These are phyloP conservation scores for Anisodus acutangulus DNA, from an alignment of 257 asterid species.

Conservation along the genomic window DNA sequence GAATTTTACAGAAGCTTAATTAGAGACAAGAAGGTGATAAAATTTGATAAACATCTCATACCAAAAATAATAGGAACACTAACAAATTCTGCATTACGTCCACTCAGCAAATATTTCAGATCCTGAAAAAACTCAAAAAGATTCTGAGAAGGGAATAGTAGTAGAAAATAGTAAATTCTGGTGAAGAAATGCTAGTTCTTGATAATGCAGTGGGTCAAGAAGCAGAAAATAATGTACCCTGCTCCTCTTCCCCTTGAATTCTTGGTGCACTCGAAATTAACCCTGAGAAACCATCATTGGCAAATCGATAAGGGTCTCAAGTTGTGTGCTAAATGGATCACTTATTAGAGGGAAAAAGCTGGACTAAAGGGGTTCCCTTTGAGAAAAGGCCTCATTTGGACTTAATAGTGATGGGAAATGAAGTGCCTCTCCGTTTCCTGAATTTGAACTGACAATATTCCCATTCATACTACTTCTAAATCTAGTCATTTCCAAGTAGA, in stretches of 20 bases:
- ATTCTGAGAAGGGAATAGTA: not conserved
- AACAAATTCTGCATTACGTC: not conserved
- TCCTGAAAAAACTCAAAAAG: not conserved
- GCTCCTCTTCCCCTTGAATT: constrained; percentile 27
- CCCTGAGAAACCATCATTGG: constrained; percentile 24
- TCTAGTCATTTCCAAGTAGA: constrained; percentile 38
- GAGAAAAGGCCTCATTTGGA: constrained; percentile 67
- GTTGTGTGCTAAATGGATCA: constrained; percentile 38
- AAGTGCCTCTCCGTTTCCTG: not conserved
- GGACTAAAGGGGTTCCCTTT: constrained; percentile 99
- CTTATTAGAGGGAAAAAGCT: constrained; percentile 89
- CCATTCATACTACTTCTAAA: constrained; percentile 36
- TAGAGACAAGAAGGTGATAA: not conserved
- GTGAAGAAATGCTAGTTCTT: not conserved
- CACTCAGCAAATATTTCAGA: not conserved
- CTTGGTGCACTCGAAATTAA: not conserved
- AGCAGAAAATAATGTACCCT: constrained; percentile 15
- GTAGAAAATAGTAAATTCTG: not conserved
- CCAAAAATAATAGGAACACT: not conserved
- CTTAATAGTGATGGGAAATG: constrained; percentile 36
- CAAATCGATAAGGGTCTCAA: constrained; percentile 3
- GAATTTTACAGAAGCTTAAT: not conserved
- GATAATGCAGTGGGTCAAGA: not conserved
- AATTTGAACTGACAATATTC: constrained; percentile 7
- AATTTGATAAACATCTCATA: not conserved